Evolutionary conservation across 768 basidiomycete genomes (phyloP).

Genomic region (Boletellus ananas): DNA sequence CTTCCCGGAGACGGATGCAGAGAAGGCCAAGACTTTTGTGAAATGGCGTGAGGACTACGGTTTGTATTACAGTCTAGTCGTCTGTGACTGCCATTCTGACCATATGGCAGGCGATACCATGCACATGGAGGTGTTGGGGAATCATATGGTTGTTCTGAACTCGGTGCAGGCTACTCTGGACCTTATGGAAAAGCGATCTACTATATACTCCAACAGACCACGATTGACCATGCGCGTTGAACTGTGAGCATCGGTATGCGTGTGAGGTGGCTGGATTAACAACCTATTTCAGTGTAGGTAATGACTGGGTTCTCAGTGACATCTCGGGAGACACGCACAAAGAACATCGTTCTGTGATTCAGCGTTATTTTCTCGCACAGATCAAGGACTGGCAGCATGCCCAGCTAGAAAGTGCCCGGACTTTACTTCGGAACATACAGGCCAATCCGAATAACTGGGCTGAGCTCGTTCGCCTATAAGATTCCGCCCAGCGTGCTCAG

Average conservation of each 20-base stretch:
- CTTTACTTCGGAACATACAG: too few species aligned
- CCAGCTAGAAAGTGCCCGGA: too few species aligned
- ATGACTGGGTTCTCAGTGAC: background rate
- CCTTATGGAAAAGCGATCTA: slow-evolving; percentile 4
- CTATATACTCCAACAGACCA: background rate
- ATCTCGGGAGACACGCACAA: slow-evolving; percentile 9
- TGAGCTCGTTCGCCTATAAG: too few species aligned
- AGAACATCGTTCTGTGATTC: slow-evolving; percentile 7
- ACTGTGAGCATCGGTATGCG: background rate
- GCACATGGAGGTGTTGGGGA: background rate
- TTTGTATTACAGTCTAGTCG: too few species aligned
- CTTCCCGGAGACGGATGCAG: too few species aligned
- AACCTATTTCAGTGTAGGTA: background rate
- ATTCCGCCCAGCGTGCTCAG: too few species aligned
- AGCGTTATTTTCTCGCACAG: slow-evolving; percentile 10
- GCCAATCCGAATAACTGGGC: too few species aligned
- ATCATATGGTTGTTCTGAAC: slow-evolving; percentile 33
- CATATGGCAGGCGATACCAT: background rate
- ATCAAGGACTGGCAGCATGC: slow-evolving; percentile 3
- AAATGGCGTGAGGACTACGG: too few species aligned
- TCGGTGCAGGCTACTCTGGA: slow-evolving; percentile 20
- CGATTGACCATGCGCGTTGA: background rate
- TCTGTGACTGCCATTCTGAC: too few species aligned
- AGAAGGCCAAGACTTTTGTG: too few species aligned
- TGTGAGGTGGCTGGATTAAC: background rate